phyloP scores from a whole-genome alignment of 352 stramenopile genomes.

The Globisporangium rhizosaccharum region DNA sequence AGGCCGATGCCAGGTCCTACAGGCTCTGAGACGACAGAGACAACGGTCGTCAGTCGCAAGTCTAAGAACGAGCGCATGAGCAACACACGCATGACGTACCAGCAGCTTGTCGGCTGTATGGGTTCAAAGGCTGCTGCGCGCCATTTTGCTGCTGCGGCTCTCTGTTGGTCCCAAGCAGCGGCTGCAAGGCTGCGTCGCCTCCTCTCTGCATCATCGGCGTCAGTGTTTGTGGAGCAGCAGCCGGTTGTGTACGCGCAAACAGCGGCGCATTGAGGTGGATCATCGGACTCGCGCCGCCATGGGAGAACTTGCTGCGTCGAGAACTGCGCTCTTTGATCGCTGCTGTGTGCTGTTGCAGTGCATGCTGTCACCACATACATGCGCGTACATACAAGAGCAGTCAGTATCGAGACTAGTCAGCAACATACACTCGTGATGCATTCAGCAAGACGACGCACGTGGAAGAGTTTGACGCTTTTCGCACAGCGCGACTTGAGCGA shows the following conservation, averaged over 20 bases:
- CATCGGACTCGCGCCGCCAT: slow-evolving; percentile 62
- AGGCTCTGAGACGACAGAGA: slow-evolving; percentile 7
- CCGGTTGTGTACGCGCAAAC: slow-evolving; percentile 42
- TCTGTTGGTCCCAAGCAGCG: slow-evolving; percentile 17
- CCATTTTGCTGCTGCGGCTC: slow-evolving; percentile 5
- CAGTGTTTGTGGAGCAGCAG: slow-evolving; percentile 10
- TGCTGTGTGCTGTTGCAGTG: slow-evolving; percentile 55
- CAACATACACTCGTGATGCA: neutral
- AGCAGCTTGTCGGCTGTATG: slow-evolving; percentile 21
- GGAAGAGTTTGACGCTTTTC: slow-evolving; percentile 76
- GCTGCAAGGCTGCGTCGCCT: slow-evolving; percentile 18
- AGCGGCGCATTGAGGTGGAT: slow-evolving; percentile 77
- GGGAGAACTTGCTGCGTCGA: slow-evolving; percentile 76
- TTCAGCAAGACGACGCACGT: slow-evolving; percentile 27
- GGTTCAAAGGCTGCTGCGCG: slow-evolving; percentile 5
- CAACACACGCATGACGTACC: neutral
- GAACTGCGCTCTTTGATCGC: slow-evolving; percentile 73
- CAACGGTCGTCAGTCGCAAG: slow-evolving; percentile 2
- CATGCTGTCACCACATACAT: slow-evolving; percentile 25
- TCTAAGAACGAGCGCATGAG: neutral
- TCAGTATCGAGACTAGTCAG: neutral
- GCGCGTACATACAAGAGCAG: slow-evolving; percentile 4
- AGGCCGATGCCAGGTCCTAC: slow-evolving; percentile 27
- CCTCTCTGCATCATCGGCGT: slow-evolving; percentile 15
- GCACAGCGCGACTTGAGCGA: slow-evolving; percentile 77